Evolutionary conservation across 371 early-diverging fungal genomes (phyloP).

Genomic region (Mortierella sp.): DNA sequence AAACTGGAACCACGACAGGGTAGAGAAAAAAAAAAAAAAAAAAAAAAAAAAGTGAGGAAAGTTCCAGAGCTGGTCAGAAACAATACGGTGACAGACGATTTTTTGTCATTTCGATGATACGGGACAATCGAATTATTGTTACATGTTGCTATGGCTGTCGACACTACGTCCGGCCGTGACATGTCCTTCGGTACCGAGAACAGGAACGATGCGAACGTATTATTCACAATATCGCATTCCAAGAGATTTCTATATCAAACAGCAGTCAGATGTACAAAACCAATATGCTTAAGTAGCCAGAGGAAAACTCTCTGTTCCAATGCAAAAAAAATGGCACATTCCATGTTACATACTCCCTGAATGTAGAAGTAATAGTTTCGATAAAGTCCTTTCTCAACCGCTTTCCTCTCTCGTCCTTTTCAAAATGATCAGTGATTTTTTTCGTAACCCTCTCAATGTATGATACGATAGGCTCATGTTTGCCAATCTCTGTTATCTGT

Average conservation of each 20-base stretch:
- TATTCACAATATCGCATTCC: slow-evolving; percentile 32
- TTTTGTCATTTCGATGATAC: not conserved
- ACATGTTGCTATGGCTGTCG: slow-evolving; percentile 41
- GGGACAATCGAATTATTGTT: not conserved
- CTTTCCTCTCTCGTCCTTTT: slow-evolving; percentile 6
- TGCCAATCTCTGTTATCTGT: slow-evolving; percentile 35
- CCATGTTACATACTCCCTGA: slow-evolving; percentile 22
- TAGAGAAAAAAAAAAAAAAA: not conserved
- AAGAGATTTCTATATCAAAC: slow-evolving; percentile 29
- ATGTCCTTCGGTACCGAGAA: slow-evolving; percentile 22
- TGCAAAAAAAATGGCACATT: not conserved
- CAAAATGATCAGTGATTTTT: slow-evolving; percentile 26
- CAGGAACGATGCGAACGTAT: slow-evolving; percentile 34
- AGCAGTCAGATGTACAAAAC: not conserved
- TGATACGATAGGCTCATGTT: slow-evolving; percentile 26
- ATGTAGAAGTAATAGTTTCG: slow-evolving; percentile 17
- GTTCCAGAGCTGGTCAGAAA: not conserved
- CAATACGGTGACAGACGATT: not conserved
- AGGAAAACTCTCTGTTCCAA: not conserved
- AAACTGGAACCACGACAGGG: slow-evolving; percentile 11
- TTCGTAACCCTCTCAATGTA: slow-evolving; percentile 23
- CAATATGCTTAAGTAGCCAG: not conserved
- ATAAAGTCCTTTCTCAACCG: slow-evolving; percentile 33
- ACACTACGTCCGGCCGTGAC: slow-evolving; percentile 2
- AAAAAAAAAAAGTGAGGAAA: not conserved